These are phyloP conservation scores for Talaromyces wortmannii DNA, from an alignment of 495 filamentous ascomycete species.

Conservation along the genomic window DNA sequence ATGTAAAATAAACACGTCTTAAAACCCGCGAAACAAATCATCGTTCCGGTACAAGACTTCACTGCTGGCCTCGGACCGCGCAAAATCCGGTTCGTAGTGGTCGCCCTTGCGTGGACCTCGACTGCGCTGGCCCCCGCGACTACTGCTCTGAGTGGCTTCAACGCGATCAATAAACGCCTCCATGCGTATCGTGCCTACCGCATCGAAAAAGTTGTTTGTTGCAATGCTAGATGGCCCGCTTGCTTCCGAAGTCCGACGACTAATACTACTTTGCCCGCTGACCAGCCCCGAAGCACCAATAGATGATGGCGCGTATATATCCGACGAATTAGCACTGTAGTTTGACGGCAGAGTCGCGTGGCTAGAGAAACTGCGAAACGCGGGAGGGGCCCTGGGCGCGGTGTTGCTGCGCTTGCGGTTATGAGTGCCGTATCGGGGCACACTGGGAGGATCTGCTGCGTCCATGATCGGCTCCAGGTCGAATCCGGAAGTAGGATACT, in stretches of 20 bases:
- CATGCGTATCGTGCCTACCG: constrained; percentile 91
- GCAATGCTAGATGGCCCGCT: constrained; percentile 21
- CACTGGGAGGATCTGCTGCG: constrained; percentile 69
- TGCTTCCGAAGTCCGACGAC: constrained; percentile 36
- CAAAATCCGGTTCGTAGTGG: constrained; percentile 26
- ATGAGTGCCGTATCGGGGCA: constrained; percentile 71
- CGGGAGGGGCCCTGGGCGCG: constrained; percentile 59
- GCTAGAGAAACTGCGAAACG: constrained; percentile 71
- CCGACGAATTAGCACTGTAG: constrained; percentile 45
- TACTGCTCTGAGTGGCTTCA: constrained; percentile 23
- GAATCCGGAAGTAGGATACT: constrained; percentile 19
- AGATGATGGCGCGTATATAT: constrained; percentile 38
- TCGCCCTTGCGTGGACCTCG: constrained; percentile 21
- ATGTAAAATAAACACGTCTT: not conserved
- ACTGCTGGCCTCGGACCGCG: constrained; percentile 19
- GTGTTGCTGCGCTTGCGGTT: constrained; percentile 82
- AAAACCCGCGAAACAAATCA: constrained; percentile 36
- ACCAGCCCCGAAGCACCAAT: constrained; percentile 14
- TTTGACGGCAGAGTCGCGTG: constrained; percentile 39
- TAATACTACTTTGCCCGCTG: constrained; percentile 36
- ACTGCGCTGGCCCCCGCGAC: constrained; percentile 1
- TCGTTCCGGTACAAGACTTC: constrained; percentile 27
- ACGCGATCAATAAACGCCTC: constrained; percentile 68
- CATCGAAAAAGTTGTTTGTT: constrained; percentile 46
- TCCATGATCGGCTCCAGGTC: constrained; percentile 24